Conservation (phyloP, 768 basidiomycete species). For the Pleurotus salmoneostramineus region DNA sequence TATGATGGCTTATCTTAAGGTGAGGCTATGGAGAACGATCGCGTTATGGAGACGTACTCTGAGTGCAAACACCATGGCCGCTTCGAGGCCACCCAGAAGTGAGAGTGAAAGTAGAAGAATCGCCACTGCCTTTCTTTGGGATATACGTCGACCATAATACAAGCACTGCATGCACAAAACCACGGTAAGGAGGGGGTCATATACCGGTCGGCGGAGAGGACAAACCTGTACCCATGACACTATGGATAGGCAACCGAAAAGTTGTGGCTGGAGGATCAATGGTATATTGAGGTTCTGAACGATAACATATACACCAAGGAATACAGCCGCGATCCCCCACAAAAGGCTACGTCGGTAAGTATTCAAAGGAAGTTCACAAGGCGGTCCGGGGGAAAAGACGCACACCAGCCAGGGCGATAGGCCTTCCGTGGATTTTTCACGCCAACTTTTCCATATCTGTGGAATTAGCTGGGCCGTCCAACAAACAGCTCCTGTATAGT, state of each 20-base stretch:
- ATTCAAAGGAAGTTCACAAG: not conserved
- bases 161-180: conserved; percentile 45
- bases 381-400: conserved; percentile 11
- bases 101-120: conserved; percentile 36
- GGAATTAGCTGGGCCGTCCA: conserved; percentile 70
- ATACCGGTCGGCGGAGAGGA: not conserved
- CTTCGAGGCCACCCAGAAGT: conserved; percentile 54
- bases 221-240: conserved; percentile 65
- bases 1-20: conserved; percentile 30
- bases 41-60: not conserved
- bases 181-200: not conserved
- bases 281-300: conserved; percentile 68
- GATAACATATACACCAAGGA: conserved; percentile 67
- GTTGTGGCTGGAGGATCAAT: conserved; percentile 62
- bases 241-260: conserved; percentile 57
- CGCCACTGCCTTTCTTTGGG: conserved; percentile 15
- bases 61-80: conserved; percentile 54
- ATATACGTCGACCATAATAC: conserved; percentile 52
- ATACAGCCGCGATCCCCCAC: conserved; percentile 57
- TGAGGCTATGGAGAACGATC: not conserved
- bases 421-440: conserved; percentile 62
- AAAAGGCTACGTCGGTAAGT: conserved; percentile 33
- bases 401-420: conserved; percentile 68
- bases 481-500: conserved; percentile 48
- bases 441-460: conserved; percentile 71